Base-by-base conservation (phyloP, 2,329 filamentous ascomycete species). In the Pseudocercospora macadamiae region DNA sequence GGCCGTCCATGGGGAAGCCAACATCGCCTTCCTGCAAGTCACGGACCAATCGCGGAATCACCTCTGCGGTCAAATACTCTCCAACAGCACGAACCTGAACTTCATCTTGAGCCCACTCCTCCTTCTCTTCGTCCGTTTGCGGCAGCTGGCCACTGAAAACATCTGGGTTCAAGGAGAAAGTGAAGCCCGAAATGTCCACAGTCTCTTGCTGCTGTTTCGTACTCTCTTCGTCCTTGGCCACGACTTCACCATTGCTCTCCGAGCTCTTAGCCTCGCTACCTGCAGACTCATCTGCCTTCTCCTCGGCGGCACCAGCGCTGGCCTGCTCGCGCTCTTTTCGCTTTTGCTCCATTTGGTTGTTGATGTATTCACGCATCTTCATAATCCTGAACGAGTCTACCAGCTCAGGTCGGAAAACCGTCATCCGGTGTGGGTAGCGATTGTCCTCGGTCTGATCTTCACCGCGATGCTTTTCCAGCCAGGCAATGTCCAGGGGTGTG, bases 1-100 rank as follows among this genome's bases (percentile, higher is more conserved):
- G 86, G n/a, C 95, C 95, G 69, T 99, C 96, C 91, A 97, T 97
- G 10, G 95, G 95, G 80, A 97, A 97, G 69, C 93, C 95, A 66
- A 96, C 89, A 67, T 99, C 93, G 5, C 91, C 93, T 65, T 96
- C 91, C 71, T 89, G 89, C 59, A 99, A 84, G 70, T 99, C 93
- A 62, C 89, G 87, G 58, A 97, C 78, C 57, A 99, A 82, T 56
- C 89, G 86, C n/a, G 93, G 92, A 64, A 99, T 89, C 55, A 91
- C 85, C 60, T 89, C 87, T 7, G 86, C 82, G 7, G 86, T 86
- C 51, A 99, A 82, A 75, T 89, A 92, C 54, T 86, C 81, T 77
- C 92, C 95, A 26, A 91, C 91, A 57, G 88, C 86, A 63, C 91
- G 89, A 51, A 99, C 93, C 57, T 96, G 90, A 67, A 88, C 83